A percentile compares a stretch with the other conserved stretches of the same genome.
phyloP scores from a whole-genome alignment of 2,329 filamentous ascomycete species.

The Verticillium albo-atrum region DNA sequence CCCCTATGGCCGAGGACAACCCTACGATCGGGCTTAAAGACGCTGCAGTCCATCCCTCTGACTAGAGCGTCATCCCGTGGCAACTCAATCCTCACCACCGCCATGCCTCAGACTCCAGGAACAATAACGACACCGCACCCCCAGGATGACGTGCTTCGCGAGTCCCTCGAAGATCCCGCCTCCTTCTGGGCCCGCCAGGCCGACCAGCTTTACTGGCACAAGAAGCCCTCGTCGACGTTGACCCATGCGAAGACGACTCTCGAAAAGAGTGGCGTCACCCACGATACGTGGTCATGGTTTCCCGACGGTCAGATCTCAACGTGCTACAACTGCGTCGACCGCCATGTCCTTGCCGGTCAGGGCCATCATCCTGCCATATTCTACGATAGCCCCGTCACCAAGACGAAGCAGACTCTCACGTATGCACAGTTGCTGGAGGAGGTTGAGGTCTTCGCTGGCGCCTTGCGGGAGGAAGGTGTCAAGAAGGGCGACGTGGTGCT shows the following conservation, averaged over 20 bases:
- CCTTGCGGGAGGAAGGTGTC: conserved; percentile 77
- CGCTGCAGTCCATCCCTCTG: background rate
- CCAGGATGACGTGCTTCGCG: conserved; percentile 47
- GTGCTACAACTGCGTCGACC: conserved; percentile 86
- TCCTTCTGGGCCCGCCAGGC: conserved; percentile 75
- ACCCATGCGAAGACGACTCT: conserved; percentile 58
- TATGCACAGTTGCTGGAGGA: conserved; percentile 74
- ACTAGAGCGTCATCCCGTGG: background rate
- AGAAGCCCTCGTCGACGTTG: conserved; percentile 61
- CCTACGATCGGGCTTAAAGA: background rate
- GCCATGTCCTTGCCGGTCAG: conserved; percentile 77
- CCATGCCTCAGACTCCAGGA: background rate
- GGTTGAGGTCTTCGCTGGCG: conserved; percentile 77
- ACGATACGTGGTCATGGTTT: conserved; percentile 88
- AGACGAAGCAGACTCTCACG: conserved; percentile 65
- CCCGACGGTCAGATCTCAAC: conserved; percentile 84
- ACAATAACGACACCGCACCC: conserved; percentile 24
- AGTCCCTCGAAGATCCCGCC: conserved; percentile 65
- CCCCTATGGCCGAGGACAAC: background rate
- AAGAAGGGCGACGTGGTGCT: conserved; percentile 81
- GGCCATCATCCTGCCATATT: conserved; percentile 72
- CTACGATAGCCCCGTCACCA: conserved; percentile 84
- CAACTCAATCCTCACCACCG: background rate
- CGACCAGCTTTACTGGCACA: conserved; percentile 75
- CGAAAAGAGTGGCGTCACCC: conserved; percentile 47